Base-by-base conservation (phyloP, 768 basidiomycete genomes). In the Serendipita vermifera region DNA sequence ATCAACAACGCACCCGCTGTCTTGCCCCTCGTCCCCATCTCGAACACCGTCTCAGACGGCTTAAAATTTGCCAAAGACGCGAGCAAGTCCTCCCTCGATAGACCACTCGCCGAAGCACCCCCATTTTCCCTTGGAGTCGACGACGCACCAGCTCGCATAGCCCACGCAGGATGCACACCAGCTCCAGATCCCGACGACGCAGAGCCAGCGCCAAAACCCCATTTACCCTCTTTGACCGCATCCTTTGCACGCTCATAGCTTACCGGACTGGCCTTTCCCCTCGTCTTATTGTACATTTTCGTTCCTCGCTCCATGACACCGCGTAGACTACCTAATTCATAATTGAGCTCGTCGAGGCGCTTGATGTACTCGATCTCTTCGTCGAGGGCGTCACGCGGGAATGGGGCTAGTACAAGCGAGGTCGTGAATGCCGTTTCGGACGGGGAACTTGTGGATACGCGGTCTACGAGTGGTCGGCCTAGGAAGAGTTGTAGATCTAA, bases 401-500 rank as follows among this genome's bases (percentile, higher is more conserved):
- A 85, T 0, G 83, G 79, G 0, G 91, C 92, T 1, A 97, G 74
- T 22, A 93, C 71, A 46, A 97, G 75, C 0, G 77, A 76, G 55
- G 86, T 79, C 0, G 82, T 80, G 65, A 85, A 90, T 0, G 73
- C 70, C 57, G 79, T 77, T 57, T 84, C 83, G 9, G 46, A 22
- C 43, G 70, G 67, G 24, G 70, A 71, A n/a, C n/a, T n/a, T n/a
- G n/a, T n/a, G 1, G 69, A 61, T 11, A 77, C 73, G n/a, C 76
- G 72, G 57, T 72, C 74, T 40, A 77, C 74, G 38, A 96, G 66
- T 0, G 90, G 87, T 3, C 87, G 79, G 3, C 82, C 85, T 33
- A 98, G 77, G 70, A 97, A 96, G 33, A 94, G 78, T 62, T 97
- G 92, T 38, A 99, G 74, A 65, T 99, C 96, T 59, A 93, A 74